Conservation (phyloP, 192 early-diverging fungal species). For the Pecoramyces ruminantium region DNA sequence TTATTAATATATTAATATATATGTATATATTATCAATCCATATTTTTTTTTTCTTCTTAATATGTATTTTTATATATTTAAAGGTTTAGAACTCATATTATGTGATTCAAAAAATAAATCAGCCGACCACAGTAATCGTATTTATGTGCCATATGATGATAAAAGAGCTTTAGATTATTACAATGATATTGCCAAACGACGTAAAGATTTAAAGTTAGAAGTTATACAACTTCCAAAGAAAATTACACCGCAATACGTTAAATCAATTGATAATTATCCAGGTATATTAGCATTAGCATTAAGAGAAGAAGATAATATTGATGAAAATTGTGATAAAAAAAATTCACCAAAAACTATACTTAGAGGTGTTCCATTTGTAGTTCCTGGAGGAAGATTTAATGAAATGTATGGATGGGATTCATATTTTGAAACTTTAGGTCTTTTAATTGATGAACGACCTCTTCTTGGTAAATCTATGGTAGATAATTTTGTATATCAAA, state of each 20-base stretch:
- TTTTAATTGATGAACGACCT: constrained; percentile 68
- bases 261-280: constrained; percentile 69
- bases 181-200: constrained; percentile 36
- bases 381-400: constrained; percentile 96
- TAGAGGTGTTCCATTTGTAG: constrained; percentile 80
- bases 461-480: constrained; percentile 88
- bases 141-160: constrained; percentile 84
- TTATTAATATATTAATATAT: too few relatives aligned
- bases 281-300: constrained; percentile 80
- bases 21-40: neutral
- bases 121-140: constrained; percentile 57
- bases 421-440: constrained; percentile 82
- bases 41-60: too few relatives aligned
- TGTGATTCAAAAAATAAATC: constrained; percentile 79
- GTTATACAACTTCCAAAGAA: constrained; percentile 67
- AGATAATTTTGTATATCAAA: constrained; percentile 93
- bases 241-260: constrained; percentile 80
- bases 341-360: constrained; percentile 18
- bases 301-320: constrained; percentile 6
- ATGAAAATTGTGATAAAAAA: constrained; percentile 8
- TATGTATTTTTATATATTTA: too few relatives aligned
- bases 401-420: constrained; percentile 99
- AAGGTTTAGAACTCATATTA: constrained; percentile 77
- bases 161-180: constrained; percentile 64
- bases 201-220: constrained; percentile 52